Evolutionary conservation across 208 protist species (phyloP).

Genomic region (Trypanosoma melophagium): DNA sequence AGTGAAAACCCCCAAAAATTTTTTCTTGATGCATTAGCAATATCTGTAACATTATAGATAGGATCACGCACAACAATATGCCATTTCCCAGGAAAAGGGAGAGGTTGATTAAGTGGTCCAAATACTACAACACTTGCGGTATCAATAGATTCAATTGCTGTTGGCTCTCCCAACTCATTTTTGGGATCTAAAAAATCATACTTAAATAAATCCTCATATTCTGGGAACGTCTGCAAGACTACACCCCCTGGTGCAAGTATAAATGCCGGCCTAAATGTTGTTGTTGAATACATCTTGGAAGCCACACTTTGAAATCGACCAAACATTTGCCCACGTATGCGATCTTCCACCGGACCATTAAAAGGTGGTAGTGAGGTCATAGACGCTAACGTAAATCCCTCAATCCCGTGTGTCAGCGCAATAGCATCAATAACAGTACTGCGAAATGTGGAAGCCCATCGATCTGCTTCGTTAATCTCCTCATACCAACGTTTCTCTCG

Average conservation of each 20-base stretch:
- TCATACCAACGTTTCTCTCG: background rate
- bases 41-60: slow-evolving; percentile 40
- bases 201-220: slow-evolving; percentile 22
- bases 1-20: slow-evolving; percentile 79
- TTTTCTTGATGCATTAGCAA: background rate
- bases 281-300: slow-evolving; percentile 3
- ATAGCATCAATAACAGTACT: slow-evolving; percentile 40
- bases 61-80: slow-evolving; percentile 43
- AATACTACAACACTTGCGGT: slow-evolving; percentile 26
- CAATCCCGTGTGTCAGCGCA: slow-evolving; percentile 31
- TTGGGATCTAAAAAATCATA: slow-evolving; percentile 22
- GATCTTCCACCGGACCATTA: slow-evolving; percentile 25
- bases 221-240: slow-evolving; percentile 34
- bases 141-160: slow-evolving; percentile 28
- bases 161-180: slow-evolving; percentile 1
- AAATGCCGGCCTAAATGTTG: slow-evolving; percentile 3
- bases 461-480: slow-evolving; percentile 23
- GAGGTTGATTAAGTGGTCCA: slow-evolving; percentile 27
- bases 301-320: slow-evolving; percentile 31
- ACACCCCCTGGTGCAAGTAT: slow-evolving; percentile 64
- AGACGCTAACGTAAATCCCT: slow-evolving; percentile 46
- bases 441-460: slow-evolving; percentile 35
- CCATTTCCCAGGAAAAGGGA: slow-evolving; percentile 30
- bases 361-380: slow-evolving; percentile 35
- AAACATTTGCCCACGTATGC: slow-evolving; percentile 34